Evolutionary conservation across 805 yeast genomes (phyloP), one percentile per base, ranked within the genome.

Genomic region (Saccharomycopsis fermentans): DNA sequence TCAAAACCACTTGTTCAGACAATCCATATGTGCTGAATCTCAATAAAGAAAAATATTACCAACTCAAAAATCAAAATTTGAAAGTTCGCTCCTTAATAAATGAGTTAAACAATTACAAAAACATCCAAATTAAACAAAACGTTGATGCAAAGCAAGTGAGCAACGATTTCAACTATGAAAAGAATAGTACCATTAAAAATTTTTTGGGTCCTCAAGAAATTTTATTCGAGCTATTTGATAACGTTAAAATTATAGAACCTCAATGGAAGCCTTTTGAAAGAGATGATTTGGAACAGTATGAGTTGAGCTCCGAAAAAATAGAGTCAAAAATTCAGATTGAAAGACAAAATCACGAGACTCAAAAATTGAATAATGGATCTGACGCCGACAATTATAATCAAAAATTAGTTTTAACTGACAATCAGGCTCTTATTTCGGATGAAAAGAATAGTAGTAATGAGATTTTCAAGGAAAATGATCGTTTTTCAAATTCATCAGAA

Each of bases 11-110:
- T 24, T 58, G 60, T 24, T 34, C 26, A 5, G 16, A 37, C 11
- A 58, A 58, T 40, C 60, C 60, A 3, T 58, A 54, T 40, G 52
- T 58, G 4, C 34, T 58, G 24, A 48, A 50, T 19, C 37, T 54
- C 11, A 24, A 55, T 32, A 55, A 50, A 26, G 35, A 27, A 5
- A 14, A 50, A 19, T 58, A 36, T 26, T 16, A 14, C 12, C 12
- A 24, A 19, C 55, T 48, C 29, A 55, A 58, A 11, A 24, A 27
- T n/a, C 55, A 53, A 24, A n/a, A 14, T 16, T 12, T 27, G 12
- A 54, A 57, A n/a, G 17, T 47, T 1, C 54, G 26, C 4, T 24
- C 19, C n/a, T 36, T 57, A 47, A 47, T 54, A 9, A 47, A 47
- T 17, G 59, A 57, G 17, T 32, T 57, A 12, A 34, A 58, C 12